Conservation (phyloP, 495 filamentous ascomycete species). For the Venustampulla echinocandica region DNA sequence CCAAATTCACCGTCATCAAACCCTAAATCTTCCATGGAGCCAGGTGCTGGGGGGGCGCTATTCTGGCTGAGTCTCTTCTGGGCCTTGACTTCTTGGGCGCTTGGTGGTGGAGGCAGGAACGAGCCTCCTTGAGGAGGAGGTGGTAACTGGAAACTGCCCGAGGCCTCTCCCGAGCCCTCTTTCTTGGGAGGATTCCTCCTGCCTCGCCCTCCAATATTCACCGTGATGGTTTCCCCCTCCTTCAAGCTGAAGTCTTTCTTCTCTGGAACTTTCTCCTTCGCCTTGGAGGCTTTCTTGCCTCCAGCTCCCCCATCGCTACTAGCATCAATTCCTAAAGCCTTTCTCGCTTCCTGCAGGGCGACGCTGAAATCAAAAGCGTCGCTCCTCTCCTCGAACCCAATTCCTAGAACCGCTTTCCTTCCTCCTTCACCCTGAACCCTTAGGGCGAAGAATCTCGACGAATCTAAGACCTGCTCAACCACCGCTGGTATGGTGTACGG, state of each 20-base stretch:
- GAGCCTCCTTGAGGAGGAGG: slow-evolving; percentile 34
- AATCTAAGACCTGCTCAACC: slow-evolving; percentile 67
- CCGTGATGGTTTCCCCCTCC: slow-evolving; percentile 76
- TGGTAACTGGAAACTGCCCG: slow-evolving; percentile 43
- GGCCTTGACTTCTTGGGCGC: slow-evolving; percentile 42
- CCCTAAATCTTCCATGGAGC: slow-evolving; percentile 42
- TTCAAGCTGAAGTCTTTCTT: slow-evolving; percentile 72
- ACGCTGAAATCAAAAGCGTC: slow-evolving; percentile 78
- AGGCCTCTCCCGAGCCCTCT: slow-evolving; percentile 11
- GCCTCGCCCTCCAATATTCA: slow-evolving; percentile 54
- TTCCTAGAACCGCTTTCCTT: slow-evolving; percentile 65
- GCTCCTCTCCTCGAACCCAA: slow-evolving; percentile 76
- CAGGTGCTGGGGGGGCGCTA: slow-evolving; percentile 14
- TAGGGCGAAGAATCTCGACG: slow-evolving; percentile 70
- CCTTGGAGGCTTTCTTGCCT: slow-evolving; percentile 21
- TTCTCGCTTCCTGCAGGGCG: slow-evolving; percentile 63
- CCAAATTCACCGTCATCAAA: slow-evolving; percentile 63
- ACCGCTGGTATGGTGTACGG: slow-evolving; percentile 51
- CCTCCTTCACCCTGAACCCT: slow-evolving; percentile 61
- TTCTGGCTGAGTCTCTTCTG: slow-evolving; percentile 37
- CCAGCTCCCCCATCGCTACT: slow-evolving; percentile 16
- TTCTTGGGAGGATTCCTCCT: slow-evolving; percentile 26
- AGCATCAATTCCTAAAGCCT: slow-evolving; percentile 39
- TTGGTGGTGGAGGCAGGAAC: slow-evolving; percentile 55
- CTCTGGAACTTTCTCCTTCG: slow-evolving; percentile 23